Evolutionary conservation across 257 asterid genomes (phyloP).

Genomic region (Thymus quinquecostatus): DNA sequence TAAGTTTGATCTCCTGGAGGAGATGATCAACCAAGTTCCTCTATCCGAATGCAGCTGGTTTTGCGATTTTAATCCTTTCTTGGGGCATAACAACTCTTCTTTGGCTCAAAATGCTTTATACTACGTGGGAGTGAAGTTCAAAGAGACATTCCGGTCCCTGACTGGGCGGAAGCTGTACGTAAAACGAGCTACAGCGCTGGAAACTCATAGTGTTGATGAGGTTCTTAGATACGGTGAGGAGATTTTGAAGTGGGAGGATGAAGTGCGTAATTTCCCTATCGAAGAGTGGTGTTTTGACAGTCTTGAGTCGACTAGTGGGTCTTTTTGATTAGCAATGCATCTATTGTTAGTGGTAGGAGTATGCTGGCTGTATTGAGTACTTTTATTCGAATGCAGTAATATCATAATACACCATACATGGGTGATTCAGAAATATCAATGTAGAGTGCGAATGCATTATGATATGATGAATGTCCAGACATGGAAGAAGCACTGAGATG

Average conservation of each 20-base stretch:
- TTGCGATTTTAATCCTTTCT: constrained; percentile 66
- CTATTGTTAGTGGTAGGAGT: too few relatives aligned
- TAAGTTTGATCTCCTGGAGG: constrained; percentile 83
- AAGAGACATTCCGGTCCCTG: constrained; percentile 51
- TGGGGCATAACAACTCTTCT: constrained; percentile 28
- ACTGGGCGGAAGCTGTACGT: constrained; percentile 67
- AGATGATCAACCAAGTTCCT: constrained; percentile 59
- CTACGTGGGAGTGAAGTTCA: constrained; percentile 69
- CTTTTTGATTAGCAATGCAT: not conserved
- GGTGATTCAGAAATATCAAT: too few relatives aligned
- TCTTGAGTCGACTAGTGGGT: not conserved
- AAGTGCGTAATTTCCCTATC: constrained; percentile 24
- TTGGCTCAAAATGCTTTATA: constrained; percentile 76
- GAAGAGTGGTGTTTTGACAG: constrained; percentile 54
- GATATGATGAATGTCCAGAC: too few relatives aligned
- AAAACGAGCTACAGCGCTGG: constrained; percentile 58
- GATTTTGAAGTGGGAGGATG: constrained; percentile 72
- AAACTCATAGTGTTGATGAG: constrained; percentile 62
- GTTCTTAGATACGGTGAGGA: constrained; percentile 66
- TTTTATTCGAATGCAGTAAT: too few relatives aligned
- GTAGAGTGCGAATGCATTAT: too few relatives aligned
- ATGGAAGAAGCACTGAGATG: too few relatives aligned
- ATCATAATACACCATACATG: too few relatives aligned
- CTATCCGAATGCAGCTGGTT: constrained; percentile 78
- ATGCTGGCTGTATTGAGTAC: too few relatives aligned